Evolutionary conservation across 441 rosid genomes (phyloP).

Genomic region (Flueggea neowawraea): DNA sequence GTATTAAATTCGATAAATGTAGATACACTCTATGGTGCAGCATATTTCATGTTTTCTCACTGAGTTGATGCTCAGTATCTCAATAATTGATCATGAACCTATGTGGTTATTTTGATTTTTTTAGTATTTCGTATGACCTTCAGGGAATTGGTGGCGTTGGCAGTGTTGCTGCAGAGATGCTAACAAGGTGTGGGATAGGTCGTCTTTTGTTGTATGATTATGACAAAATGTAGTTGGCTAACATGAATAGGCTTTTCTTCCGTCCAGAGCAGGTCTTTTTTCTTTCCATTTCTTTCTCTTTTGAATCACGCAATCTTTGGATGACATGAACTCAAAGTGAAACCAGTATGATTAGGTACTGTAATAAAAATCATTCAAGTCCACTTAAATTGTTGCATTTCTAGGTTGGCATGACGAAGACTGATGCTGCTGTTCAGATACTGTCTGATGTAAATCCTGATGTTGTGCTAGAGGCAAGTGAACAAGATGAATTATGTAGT

Average conservation of each 20-base stretch:
- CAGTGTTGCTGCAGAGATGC: slow-evolving; percentile 99
- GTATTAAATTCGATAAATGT: neutral
- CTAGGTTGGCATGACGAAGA: slow-evolving; percentile 98
- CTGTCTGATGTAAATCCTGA: slow-evolving; percentile 95
- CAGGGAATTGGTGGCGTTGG: slow-evolving; percentile 79
- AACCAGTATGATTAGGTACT: no score
- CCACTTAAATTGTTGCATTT: slow-evolving; percentile 8
- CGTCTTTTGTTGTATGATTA: slow-evolving; percentile 95
- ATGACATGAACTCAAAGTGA: neutral
- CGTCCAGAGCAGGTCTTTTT: slow-evolving; percentile 90
- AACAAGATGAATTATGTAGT: neutral
- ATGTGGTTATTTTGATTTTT: neutral
- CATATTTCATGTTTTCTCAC: neutral
- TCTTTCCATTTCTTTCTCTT: neutral
- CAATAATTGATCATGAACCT: neutral
- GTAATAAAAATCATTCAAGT: neutral
- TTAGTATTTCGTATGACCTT: neutral
- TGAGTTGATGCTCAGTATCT: no score
- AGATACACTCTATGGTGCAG: neutral
- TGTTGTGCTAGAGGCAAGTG: slow-evolving; percentile 74
- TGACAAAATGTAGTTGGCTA: slow-evolving; percentile 93
- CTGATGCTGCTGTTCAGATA: slow-evolving; percentile 99
- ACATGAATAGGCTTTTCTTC: slow-evolving; percentile 95
- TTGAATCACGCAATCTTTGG: neutral
- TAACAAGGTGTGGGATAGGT: slow-evolving; percentile 97